Base-by-base conservation (phyloP, 306 rosid genomes). In the Gastrolobium bilobum region DNA sequence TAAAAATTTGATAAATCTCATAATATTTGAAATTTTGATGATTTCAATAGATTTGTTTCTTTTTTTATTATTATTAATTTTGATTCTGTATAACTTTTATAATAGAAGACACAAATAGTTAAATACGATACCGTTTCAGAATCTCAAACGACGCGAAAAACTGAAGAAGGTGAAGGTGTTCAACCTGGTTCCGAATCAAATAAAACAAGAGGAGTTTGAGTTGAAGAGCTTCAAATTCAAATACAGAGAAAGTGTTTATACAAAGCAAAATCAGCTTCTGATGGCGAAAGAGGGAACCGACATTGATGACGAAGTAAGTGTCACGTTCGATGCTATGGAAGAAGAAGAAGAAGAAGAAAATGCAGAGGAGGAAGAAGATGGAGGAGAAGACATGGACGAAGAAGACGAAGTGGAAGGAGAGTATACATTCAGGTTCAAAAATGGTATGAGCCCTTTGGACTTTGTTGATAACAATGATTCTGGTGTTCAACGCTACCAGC, bases 401-500 rank as follows among this genome's bases (percentile, higher is more conserved):
- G 91, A 71, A 11, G 88, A 72, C 0, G 89, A 85, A 7, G 92
- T 71, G 6, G 91, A 82, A 7, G 90, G 79, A 1, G 92, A 82
- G 20, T 87, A 87, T 68, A 79, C 71, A 37, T 88, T 94, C 82
- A 89, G 89, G 51, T 92, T 94, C 81, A 51, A 82, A 50, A 88
- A 81, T 0, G 97, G 93, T 4, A 85, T 81, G 43, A 87, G 89
- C 67, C 94, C 94, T 30, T 79, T 90, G 81, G 97, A 88, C 57
- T 86, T 92, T 29, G 71, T 94, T 34, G 86, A 80, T 75, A 87
- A 87, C 48, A 70, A 79, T 39, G 86, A 83, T 59, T 86, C 87
- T 20, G 77, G 83, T 37, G 80, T 86, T 61, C 91, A 82, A 68
- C 60, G 86, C 51, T 90, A 87, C 73, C 87, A 85, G 85, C 88